A percentile compares a stretch with the other conserved stretches of the same genome.
Conservation (phyloP, 2,329 filamentous ascomycete genomes). For the Exophiala sideris region DNA sequence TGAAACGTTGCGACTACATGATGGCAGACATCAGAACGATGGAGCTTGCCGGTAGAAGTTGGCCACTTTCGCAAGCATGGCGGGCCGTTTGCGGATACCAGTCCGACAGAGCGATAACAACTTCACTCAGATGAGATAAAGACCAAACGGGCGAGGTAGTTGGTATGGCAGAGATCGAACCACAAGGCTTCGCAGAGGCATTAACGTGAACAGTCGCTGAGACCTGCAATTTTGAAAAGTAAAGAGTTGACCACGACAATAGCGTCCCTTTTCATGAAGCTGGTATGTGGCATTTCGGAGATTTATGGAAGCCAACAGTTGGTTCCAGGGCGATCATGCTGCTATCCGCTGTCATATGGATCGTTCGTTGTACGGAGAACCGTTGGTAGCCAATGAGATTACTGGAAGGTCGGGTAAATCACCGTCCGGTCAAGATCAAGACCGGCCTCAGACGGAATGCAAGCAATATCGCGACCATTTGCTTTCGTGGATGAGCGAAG, state of each 20-base stretch:
- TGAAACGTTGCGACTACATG: no score
- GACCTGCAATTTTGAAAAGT: background rate
- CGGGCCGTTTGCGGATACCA: constrained; percentile 6
- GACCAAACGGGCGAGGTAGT: no score
- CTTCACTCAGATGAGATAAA: no score
- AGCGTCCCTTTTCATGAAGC: background rate
- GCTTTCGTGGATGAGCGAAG: background rate
- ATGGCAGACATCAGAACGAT: no score
- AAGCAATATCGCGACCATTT: background rate
- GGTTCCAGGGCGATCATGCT: constrained; percentile 24
- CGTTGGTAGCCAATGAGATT: constrained; percentile 18
- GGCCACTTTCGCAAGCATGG: background rate
- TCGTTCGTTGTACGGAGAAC: constrained; percentile 21
- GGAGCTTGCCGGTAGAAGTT: background rate
- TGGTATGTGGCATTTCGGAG: constrained; percentile 15
- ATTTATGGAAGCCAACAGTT: constrained; percentile 18
- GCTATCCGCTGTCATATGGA: constrained; percentile 22
- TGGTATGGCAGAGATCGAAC: background rate
- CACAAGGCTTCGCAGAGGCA: no score
- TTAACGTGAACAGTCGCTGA: background rate
- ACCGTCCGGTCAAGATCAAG: constrained; percentile 18
- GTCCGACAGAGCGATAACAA: background rate
- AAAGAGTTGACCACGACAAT: background rate
- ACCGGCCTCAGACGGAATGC: constrained; percentile 13
- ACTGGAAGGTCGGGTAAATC: constrained; percentile 1